Base-by-base conservation (phyloP, 208 protist species). In the Sergeia podlipaevii region DNA sequence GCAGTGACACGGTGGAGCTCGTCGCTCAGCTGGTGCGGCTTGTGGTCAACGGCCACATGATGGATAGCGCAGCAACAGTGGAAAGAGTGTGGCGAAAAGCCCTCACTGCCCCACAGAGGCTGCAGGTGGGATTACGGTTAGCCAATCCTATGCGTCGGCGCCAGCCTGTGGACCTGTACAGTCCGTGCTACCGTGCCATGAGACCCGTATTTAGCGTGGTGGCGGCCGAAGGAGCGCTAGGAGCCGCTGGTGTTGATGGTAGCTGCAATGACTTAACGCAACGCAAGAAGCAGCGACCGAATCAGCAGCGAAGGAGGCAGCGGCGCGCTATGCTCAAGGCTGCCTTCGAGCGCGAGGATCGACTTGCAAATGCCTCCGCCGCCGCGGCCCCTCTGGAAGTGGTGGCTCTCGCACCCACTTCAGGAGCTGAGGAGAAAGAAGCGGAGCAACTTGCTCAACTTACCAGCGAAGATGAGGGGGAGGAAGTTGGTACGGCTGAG, bases 1-100 rank as follows among this genome's bases (percentile, higher is more conserved):
- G 43, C 5, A 38, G 48, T 28, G 60, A 56, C 11, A 38, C 43
- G 24, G 59, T 60, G 20, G 68, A 68, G 26, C 46, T 74, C 15
- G 47, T 69, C 26, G 45, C 42, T 2, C 73, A 80, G 55, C 32
- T 80, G 32, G 59, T 59, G 50, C 73, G 73, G 7, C 55, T 80
- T 36, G 61, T 59, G 20, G 55, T 80, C 26, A 80, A 80, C 46
- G 42, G 58, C 13, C 39, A 63, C 33, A 33, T 28, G 2, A 38
- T 3, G 17, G 32, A 37, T 23, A 39, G 54, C 2, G 62, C 36
- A 2, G 27, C 34, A 7, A 17, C 57, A 10, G 18, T 75, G 10
- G 66, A 48, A 11, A 28, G 21, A 17, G 21, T 63, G 26, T 80
- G 72, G 66, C 1, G 43, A 2, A 21, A 4, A n/a, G 39, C 43